A percentile compares a stretch with the other conserved stretches of the same genome.
Evolutionary conservation across 1,284 basidiomycete genomes (phyloP).

Genomic region (Rhodotorula sp.): DNA sequence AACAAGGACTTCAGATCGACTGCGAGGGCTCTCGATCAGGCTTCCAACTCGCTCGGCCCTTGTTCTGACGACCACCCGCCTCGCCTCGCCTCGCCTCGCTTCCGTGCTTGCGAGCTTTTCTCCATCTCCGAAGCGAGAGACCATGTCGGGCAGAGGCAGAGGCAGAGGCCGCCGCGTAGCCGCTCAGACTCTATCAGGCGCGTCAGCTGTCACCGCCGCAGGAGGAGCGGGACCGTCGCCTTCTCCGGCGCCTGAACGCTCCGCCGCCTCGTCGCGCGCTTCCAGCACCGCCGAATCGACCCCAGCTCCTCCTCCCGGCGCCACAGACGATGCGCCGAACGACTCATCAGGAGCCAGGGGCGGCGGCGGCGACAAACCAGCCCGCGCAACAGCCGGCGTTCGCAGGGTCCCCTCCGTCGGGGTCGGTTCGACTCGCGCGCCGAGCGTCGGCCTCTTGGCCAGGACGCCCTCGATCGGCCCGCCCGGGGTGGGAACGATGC

Average conservation of each 20-base stretch:
- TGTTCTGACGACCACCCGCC: too few species aligned
- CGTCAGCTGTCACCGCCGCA: not conserved
- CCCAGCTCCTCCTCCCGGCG: not conserved
- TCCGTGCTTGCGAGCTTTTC: not conserved
- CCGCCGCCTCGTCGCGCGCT: slow-evolving; percentile 7
- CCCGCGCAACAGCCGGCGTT: not conserved
- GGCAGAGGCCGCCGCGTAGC: slow-evolving; percentile 18
- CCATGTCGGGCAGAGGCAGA: slow-evolving; percentile 19
- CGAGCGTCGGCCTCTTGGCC: slow-evolving; percentile 6
- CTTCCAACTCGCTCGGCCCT: too few species aligned
- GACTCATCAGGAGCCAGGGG: not conserved
- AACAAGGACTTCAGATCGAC: too few species aligned
- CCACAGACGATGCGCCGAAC: slow-evolving; percentile 1
- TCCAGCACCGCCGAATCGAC: not conserved
- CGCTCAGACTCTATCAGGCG: slow-evolving; percentile 17
- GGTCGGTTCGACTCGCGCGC: slow-evolving; percentile 15
- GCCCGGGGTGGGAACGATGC: not conserved
- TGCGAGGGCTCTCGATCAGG: too few species aligned
- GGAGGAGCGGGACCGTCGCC: slow-evolving; percentile 3
- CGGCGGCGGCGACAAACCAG: not conserved
- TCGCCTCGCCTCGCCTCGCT: too few species aligned
- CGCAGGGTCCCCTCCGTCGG: slow-evolving; percentile 29
- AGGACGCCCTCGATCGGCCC: slow-evolving; percentile 7
- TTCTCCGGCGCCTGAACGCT: slow-evolving; percentile 19
- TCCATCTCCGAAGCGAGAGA: not conserved